Base-by-base conservation (phyloP, 768 basidiomycete species). In the Calocybe gangraenosa region DNA sequence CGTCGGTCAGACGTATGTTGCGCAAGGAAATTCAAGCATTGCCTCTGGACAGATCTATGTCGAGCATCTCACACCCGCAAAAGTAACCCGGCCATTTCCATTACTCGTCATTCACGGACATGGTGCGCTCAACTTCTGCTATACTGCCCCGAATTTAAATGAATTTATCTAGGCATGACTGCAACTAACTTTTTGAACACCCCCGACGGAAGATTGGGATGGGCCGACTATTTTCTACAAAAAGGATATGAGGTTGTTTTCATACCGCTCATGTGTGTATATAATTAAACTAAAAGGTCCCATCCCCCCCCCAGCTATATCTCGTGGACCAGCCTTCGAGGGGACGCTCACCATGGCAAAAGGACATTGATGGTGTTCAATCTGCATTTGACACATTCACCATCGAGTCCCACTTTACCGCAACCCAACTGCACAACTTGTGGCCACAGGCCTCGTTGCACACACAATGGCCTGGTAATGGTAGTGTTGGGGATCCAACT, bases 401-500 rank as follows among this genome's bases (percentile, higher is more conserved):
- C 2, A 56, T 73, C 36, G 69, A 74, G 48, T 62, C 69, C n/a
- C 64, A 59, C 14, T 70, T 75, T 36, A 75, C 75, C 6, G 71
- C 72, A 20, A 65, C 72, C 2, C 58, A 65, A 49, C 43, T 51
- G 2, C 65, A 64, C 49, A 54, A 62, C 14, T 57, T 74, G 25
- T 78, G 76, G 76, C 69, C 74, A 0, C 65, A 73, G 51, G 70
- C 75, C 3, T 47, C 51, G 1, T 54, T 74, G 34, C 74, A 75
- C 37, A 76, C 72, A 0, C 74, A 76, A 46, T 78, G 76, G 76
- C 75, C 73, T 2, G 76, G 76, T 14, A 71, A 67, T 40, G 76
- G 76, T n/a, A 67, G 59, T 38, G 54, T 59, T 21, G 74, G 74
- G 3, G 76, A 78, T 41, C 51, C 65, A 0, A 53, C 55, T 8